Percentiles rank a stretch among this genome's conserved stretches.
Evolutionary conservation across 805 yeast genomes (phyloP).

Genomic region (Cyberlindnera lachancei): DNA sequence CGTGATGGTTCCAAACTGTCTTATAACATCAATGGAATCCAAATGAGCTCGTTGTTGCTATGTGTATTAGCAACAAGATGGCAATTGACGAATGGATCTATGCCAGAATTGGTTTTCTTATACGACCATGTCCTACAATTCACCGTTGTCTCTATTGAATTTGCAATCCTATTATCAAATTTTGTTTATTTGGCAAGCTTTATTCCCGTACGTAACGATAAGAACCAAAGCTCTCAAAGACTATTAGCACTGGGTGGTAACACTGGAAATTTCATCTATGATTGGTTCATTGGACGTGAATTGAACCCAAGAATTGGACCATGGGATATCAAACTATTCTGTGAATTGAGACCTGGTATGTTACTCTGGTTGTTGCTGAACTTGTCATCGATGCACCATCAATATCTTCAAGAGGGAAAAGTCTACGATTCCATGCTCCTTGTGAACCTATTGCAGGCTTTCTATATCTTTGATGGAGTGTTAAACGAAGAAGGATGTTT

Average conservation of each 20-base stretch:
- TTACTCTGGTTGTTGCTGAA: conserved; percentile 77
- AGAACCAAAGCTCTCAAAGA: conserved; percentile 55
- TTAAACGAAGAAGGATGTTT: conserved; percentile 83
- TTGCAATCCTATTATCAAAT: conserved; percentile 54
- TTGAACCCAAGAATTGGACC: conserved; percentile 82
- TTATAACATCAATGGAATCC: conserved; percentile 79
- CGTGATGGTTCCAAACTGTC: conserved; percentile 67
- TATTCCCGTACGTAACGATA: conserved; percentile 41
- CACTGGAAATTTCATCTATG: conserved; percentile 65
- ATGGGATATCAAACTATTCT: conserved; percentile 84
- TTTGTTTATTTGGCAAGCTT: conserved; percentile 66
- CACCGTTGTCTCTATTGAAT: conserved; percentile 52
- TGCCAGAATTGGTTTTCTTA: conserved; percentile 77
- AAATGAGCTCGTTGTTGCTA: conserved; percentile 37
- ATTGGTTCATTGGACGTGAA: conserved; percentile 97
- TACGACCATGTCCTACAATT: conserved; percentile 63
- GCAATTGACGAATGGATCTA: conserved; percentile 38
- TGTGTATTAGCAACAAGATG: conserved; percentile 44
- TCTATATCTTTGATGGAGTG: conserved; percentile 87
- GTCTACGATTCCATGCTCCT: conserved; percentile 67
- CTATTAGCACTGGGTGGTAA: conserved; percentile 85
- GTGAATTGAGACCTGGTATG: conserved; percentile 94
- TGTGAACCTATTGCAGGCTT: conserved; percentile 62
- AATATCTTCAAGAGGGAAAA: conserved; percentile 51
- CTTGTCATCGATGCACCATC: conserved; percentile 73